phyloP scores from a whole-genome alignment of 768 basidiomycete species.

The Pulveroboletus sp. region DNA sequence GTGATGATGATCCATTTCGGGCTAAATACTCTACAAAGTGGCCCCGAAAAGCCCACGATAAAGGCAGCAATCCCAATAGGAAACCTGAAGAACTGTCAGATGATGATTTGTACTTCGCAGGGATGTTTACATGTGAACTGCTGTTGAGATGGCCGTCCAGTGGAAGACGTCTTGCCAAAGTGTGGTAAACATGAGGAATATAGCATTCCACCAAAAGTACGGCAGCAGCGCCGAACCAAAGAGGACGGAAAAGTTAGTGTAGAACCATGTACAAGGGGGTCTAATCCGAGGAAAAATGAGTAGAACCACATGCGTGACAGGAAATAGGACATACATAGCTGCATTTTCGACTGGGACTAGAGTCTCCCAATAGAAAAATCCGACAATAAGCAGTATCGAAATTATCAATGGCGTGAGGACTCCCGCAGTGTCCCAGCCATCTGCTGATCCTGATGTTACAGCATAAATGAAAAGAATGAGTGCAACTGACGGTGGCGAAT shows the following conservation, averaged over 20 bases:
- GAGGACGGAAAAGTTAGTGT: conserved; percentile 40
- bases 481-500: conserved; percentile 23
- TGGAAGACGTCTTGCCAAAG: conserved; percentile 42
- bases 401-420: conserved; percentile 48
- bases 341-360: conserved; percentile 39
- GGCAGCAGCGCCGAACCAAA: conserved; percentile 37
- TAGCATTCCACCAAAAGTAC: conserved; percentile 40
- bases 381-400: conserved; percentile 37
- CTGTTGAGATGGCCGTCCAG: conserved; percentile 40
- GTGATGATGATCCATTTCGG: conserved; percentile 46
- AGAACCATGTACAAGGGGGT: conserved; percentile 43
- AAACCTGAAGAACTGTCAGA: conserved; percentile 26
- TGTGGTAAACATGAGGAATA: conserved; percentile 35
- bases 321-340: conserved; percentile 34
- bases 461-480: conserved; percentile 42
- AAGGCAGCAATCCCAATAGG: conserved; percentile 42
- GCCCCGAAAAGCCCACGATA: conserved; percentile 36
- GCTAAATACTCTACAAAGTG: conserved; percentile 34
- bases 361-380: conserved; percentile 53
- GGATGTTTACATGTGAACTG: conserved; percentile 37
- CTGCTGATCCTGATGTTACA: conserved; percentile 44
- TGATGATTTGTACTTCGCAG: background rate
- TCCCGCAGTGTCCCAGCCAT: conserved; percentile 46
- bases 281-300: conserved; percentile 19
- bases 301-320: background rate